Evolutionary conservation across 495 filamentous ascomycete species (phyloP).

Genomic region (Elasticomyces elasticus): DNA sequence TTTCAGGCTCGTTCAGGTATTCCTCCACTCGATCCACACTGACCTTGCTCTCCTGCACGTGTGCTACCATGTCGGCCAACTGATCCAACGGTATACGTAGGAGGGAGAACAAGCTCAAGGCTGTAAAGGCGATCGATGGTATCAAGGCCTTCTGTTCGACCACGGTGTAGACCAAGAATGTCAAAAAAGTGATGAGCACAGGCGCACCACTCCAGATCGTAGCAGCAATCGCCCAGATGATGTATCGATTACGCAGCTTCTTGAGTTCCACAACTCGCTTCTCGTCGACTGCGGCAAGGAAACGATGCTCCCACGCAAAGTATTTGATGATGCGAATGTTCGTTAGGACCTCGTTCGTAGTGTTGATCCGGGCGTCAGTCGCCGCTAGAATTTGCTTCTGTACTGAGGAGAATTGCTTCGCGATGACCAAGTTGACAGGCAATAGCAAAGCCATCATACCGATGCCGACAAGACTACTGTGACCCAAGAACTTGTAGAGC

Average conservation of each 20-base stretch:
- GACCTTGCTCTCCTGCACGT: constrained; percentile 95
- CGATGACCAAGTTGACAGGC: constrained; percentile 80
- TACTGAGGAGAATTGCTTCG: constrained; percentile 67
- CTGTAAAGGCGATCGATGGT: constrained; percentile 91
- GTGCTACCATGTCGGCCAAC: constrained; percentile 96
- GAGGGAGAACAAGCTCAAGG: constrained; percentile 91
- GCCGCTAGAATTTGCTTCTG: constrained; percentile 88
- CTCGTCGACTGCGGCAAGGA: constrained; percentile 75
- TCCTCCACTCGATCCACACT: constrained; percentile 95
- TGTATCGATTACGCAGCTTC: constrained; percentile 68
- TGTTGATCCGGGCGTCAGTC: constrained; percentile 92
- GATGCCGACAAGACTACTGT: constrained; percentile 89
- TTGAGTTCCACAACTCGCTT: constrained; percentile 71
- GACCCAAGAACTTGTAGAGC: constrained; percentile 80
- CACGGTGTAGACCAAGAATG: constrained; percentile 85
- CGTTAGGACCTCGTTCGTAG: constrained; percentile 92
- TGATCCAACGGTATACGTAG: constrained; percentile 91
- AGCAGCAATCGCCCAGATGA: constrained; percentile 83
- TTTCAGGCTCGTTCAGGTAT: constrained; percentile 89
- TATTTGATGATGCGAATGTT: constrained; percentile 99
- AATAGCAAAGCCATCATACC: constrained; percentile 81
- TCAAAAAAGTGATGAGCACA: constrained; percentile 88
- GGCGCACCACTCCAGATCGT: constrained; percentile 96
- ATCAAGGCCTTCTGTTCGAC: constrained; percentile 82
- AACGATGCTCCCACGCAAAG: constrained; percentile 96